Conservation (phyloP, 139 green algal species). For the Coelastrella sp. region DNA sequence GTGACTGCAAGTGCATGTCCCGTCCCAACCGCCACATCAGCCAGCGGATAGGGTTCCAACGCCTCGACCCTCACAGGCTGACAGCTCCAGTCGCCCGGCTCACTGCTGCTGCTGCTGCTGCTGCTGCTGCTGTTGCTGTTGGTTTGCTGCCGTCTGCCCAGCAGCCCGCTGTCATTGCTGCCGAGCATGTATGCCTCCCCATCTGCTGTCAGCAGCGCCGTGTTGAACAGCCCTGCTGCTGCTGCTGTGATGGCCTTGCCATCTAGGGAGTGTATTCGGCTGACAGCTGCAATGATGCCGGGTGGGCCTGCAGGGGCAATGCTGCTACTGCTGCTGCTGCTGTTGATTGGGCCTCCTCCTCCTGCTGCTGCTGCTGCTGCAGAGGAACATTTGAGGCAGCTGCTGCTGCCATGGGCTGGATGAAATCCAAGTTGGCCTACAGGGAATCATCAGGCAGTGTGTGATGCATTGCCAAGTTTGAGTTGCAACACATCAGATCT, state of each 20-base stretch:
- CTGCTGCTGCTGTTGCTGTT: background rate
- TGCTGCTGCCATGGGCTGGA: background rate
- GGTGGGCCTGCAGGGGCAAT: background rate
- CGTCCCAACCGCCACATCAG: conserved; percentile 55
- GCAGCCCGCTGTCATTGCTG: conserved; percentile 35
- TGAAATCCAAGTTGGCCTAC: conserved; percentile 19
- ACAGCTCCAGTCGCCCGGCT: conserved; percentile 9
- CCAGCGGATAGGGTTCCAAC: conserved; percentile 59
- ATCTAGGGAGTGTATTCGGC: background rate
- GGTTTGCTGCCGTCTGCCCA: conserved; percentile 2
- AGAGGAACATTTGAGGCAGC: background rate
- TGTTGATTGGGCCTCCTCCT: background rate
- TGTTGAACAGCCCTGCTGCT: conserved; percentile 62
- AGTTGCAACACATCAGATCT: too few relatives aligned
- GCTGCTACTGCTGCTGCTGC: conserved; percentile 19
- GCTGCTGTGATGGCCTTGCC: background rate
- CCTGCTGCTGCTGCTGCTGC: conserved; percentile 26
- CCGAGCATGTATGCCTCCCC: conserved; percentile 31
- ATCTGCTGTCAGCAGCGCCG: conserved; percentile 59
- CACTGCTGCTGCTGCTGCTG: conserved; percentile 22
- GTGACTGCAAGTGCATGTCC: conserved; percentile 66
- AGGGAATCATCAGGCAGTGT: background rate
- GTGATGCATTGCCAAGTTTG: background rate
- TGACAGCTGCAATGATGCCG: conserved; percentile 10
- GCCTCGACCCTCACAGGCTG: conserved; percentile 52